Evolutionary conservation across 176 grass and related monocot genomes (phyloP).

Genomic region (Oryza officinalis): DNA sequence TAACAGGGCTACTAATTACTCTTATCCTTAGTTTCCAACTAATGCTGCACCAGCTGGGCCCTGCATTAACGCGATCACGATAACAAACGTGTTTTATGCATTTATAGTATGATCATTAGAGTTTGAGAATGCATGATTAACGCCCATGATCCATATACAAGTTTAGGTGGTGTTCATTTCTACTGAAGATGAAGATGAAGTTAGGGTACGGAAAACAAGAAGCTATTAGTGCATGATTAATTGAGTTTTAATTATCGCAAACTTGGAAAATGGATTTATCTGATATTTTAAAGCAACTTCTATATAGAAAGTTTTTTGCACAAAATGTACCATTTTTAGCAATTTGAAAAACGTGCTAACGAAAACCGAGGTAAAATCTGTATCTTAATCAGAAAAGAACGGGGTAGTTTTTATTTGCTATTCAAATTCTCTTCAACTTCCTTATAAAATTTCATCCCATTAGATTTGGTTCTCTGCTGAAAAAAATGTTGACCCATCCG

Average conservation of each 20-base stretch:
- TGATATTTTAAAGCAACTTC: no score
- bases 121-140: constrained; percentile 5
- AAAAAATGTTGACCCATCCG: constrained; percentile 35
- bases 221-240: no score
- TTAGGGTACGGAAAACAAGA: no score
- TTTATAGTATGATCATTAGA: neutral
- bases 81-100: constrained; percentile 1
- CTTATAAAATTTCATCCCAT: constrained; percentile 37
- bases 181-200: no score
- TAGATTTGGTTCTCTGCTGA: constrained; percentile 12
- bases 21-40: neutral
- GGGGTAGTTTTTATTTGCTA: neutral
- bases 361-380: no score
- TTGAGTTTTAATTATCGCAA: no score
- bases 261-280: no score
- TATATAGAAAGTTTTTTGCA: no score
- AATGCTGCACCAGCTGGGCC: neutral
- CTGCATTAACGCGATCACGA: neutral
- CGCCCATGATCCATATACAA: constrained; percentile 8
- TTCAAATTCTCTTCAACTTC: constrained; percentile 5
- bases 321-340: no score
- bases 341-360: no score
- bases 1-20: neutral
- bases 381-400: no score
- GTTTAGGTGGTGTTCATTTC: no score